These are phyloP conservation scores for Kwoniella dendrophila DNA, from an alignment of 768 basidiomycete species.

Conservation along the genomic window DNA sequence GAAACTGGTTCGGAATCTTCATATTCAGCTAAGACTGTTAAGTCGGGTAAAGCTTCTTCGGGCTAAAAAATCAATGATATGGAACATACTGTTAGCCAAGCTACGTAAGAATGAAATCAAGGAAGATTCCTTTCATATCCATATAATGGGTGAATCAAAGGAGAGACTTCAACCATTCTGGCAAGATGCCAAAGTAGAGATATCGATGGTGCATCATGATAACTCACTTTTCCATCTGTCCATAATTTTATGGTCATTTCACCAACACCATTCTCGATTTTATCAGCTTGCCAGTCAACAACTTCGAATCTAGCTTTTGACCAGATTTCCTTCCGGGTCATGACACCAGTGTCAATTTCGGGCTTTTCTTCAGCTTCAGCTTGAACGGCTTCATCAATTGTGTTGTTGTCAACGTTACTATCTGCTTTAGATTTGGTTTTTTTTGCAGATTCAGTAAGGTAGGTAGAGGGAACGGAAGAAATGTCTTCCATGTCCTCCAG, in stretches of 20 bases:
- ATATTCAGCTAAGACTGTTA: too few relatives aligned
- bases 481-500: not conserved
- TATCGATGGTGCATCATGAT: not conserved
- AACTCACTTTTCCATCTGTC: not conserved
- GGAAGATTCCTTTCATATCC: too few relatives aligned
- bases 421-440: not conserved
- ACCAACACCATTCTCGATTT: not conserved
- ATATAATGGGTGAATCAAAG: too few relatives aligned
- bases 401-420: not conserved
- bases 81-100: too few relatives aligned
- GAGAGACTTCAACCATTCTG: not conserved
- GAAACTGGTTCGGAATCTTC: too few relatives aligned
- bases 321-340: not conserved
- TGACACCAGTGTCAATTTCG: not conserved
- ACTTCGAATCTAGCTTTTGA: not conserved
- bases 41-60: too few relatives aligned
- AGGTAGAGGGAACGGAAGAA: slow-evolving; percentile 7
- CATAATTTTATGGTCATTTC: not conserved
- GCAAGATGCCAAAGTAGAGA: not conserved
- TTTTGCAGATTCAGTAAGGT: not conserved
- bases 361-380: too few relatives aligned
- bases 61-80: too few relatives aligned
- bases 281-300: not conserved
- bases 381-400: not conserved
- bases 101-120: too few relatives aligned